Evolutionary conservation across 805 yeast species (phyloP).

Genomic region (Wickerhamomyces alni): DNA sequence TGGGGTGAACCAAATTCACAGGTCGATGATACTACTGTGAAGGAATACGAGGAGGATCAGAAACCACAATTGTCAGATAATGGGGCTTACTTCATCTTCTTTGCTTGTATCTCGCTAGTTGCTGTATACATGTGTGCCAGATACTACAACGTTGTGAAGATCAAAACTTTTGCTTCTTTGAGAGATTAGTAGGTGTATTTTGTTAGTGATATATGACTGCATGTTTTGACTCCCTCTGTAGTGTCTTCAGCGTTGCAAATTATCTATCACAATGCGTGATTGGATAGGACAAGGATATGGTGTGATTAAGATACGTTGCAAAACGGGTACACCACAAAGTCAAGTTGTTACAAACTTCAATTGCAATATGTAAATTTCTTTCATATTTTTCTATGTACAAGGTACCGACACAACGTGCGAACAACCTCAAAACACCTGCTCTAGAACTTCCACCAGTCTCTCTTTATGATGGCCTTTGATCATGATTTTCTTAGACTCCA

Average conservation of each 20-base stretch:
- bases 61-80: conserved; percentile 6
- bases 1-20: conserved; percentile 23
- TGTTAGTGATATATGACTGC: neutral
- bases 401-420: no score
- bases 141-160: conserved; percentile 2
- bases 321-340: no score
- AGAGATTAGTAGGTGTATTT: conserved; percentile 10
- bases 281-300: no score
- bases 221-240: no score
- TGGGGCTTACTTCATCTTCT: conserved; percentile 11
- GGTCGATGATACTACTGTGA: conserved; percentile 13
- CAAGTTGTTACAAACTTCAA: no score
- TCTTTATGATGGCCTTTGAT: conserved; percentile 21
- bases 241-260: no score
- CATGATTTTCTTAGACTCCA: conserved; percentile 43
- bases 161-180: conserved; percentile 21
- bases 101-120: conserved; percentile 13
- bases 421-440: conserved; percentile 15
- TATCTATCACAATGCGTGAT: no score
- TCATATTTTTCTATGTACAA: no score
- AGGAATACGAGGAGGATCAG: conserved; percentile 16
- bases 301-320: no score
- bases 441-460: conserved; percentile 11
- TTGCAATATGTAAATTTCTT: no score
- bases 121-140: conserved; percentile 14